phyloP scores from a whole-genome alignment of 2,329 filamentous ascomycete species.

The Beauveria varroae region DNA sequence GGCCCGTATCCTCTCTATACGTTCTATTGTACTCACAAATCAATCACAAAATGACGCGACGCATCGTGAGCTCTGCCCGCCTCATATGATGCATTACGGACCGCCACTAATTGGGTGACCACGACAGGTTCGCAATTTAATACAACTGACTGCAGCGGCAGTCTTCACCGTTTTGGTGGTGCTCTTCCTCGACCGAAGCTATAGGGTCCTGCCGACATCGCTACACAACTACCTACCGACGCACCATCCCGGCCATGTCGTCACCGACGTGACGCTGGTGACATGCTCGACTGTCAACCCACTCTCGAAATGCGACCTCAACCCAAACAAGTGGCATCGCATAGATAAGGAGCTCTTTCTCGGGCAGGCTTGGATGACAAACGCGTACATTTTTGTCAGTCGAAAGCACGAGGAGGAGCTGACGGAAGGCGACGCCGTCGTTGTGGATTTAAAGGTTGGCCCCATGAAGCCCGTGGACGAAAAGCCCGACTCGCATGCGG shows the following conservation, averaged over 20 bases:
- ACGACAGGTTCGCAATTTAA: slow-evolving; percentile 55
- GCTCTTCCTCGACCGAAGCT: slow-evolving; percentile 81
- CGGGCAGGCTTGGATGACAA: slow-evolving; percentile 62
- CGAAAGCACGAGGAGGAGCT: slow-evolving; percentile 84
- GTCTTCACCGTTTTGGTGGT: slow-evolving; percentile 62
- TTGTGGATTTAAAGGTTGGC: slow-evolving; percentile 71
- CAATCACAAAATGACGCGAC: slow-evolving; percentile 17
- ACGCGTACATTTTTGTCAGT: slow-evolving; percentile 74
- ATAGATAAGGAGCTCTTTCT: slow-evolving; percentile 88
- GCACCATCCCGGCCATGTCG: slow-evolving; percentile 75
- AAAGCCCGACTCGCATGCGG: slow-evolving; percentile 41
- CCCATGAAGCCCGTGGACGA: slow-evolving; percentile 55
- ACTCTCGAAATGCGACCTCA: slow-evolving; percentile 69
- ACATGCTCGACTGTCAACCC: slow-evolving; percentile 69
- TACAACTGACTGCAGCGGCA: slow-evolving; percentile 64
- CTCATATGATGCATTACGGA: background rate
- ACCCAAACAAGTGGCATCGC: slow-evolving; percentile 66
- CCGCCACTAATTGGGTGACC: slow-evolving; percentile 10
- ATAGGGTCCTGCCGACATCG: slow-evolving; percentile 74
- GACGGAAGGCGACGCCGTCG: slow-evolving; percentile 63
- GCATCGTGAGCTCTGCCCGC: slow-evolving; percentile 6
- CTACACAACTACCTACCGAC: slow-evolving; percentile 83
- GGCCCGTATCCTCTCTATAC: background rate
- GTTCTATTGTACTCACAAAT: background rate
- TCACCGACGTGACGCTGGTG: slow-evolving; percentile 76